A percentile compares a stretch with the other conserved stretches of the same genome.
phyloP scores from a whole-genome alignment of 2,329 filamentous ascomycete species.

The Colletotrichum liaoningense region DNA sequence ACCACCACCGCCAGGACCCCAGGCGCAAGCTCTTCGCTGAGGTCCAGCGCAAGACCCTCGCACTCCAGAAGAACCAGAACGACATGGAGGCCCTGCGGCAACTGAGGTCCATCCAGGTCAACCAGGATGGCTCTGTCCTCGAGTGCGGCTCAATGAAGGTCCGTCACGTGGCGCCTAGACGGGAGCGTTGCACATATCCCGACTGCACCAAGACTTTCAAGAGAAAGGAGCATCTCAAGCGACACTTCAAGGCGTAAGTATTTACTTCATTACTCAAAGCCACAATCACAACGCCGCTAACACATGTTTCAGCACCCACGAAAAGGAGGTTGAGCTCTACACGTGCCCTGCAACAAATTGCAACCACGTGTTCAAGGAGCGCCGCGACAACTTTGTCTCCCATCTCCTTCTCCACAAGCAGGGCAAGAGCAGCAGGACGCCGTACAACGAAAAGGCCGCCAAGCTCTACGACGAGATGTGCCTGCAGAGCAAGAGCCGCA shows the following conservation, averaged over 20 bases:
- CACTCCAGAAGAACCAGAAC: slow-evolving; percentile 55
- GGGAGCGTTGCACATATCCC: slow-evolving; percentile 54
- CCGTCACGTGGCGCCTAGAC: slow-evolving; percentile 36
- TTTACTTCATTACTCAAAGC: slow-evolving; percentile 23
- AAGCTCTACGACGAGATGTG: slow-evolving; percentile 37
- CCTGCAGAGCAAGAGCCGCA: slow-evolving; percentile 38
- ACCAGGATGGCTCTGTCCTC: slow-evolving; percentile 32
- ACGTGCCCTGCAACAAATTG: slow-evolving; percentile 35
- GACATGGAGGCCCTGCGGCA: slow-evolving; percentile 37
- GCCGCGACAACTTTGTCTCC: slow-evolving; percentile 39
- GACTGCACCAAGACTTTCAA: slow-evolving; percentile 62
- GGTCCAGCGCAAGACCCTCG: slow-evolving; percentile 56
- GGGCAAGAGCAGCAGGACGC: slow-evolving; percentile 37
- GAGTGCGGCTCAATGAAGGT: slow-evolving; percentile 33
- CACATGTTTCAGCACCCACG: slow-evolving; percentile 25
- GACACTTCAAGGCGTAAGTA: slow-evolving; percentile 63
- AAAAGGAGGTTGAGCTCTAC: slow-evolving; percentile 35
- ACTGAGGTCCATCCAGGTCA: slow-evolving; percentile 33
- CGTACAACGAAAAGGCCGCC: slow-evolving; percentile 37
- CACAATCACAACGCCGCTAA: slow-evolving; percentile 31
- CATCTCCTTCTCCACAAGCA: slow-evolving; percentile 39
- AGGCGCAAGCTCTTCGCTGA: slow-evolving; percentile 55
- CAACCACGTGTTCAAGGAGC: slow-evolving; percentile 38
- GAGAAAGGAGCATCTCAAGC: slow-evolving; percentile 66
- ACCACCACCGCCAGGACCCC: slow-evolving; percentile 38